These are phyloP conservation scores for Pythium biforme DNA, from an alignment of 352 stramenopile genomes.

Conservation along the genomic window DNA sequence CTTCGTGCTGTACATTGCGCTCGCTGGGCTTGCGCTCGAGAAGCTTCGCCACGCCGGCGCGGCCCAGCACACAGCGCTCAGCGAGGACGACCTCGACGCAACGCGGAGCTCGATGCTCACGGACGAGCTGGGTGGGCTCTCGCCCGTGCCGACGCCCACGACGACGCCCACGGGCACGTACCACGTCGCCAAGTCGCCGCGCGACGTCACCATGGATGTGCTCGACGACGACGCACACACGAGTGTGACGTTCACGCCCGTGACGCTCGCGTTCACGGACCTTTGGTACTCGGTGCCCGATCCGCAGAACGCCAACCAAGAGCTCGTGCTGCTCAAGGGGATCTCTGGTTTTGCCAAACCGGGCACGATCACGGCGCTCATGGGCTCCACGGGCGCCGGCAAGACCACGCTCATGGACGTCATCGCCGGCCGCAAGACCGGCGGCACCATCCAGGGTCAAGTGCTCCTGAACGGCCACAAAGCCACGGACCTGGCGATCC, in stretches of 20 bases:
- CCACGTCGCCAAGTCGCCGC: not conserved
- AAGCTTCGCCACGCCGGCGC: slow-evolving; percentile 19
- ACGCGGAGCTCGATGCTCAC: not conserved
- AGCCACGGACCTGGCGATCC: not conserved
- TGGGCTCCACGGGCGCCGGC: slow-evolving; percentile 72
- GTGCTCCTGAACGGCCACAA: slow-evolving; percentile 6
- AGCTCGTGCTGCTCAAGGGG: not conserved
- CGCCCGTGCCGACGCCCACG: not conserved
- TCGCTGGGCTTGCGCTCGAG: slow-evolving; percentile 27
- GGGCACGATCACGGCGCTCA: slow-evolving; percentile 59
- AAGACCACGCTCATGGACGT: slow-evolving; percentile 96
- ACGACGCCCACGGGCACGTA: too few relatives aligned
- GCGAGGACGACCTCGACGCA: not conserved
- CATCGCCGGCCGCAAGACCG: slow-evolving; percentile 91
- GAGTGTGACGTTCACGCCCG: slow-evolving; percentile 12
- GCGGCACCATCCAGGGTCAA: slow-evolving; percentile 54
- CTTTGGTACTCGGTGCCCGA: slow-evolving; percentile 4
- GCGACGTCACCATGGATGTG: not conserved
- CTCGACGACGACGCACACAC: not conserved
- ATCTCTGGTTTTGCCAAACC: slow-evolving; percentile 24
- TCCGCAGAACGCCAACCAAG: not conserved
- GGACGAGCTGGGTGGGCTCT: slow-evolving; percentile 23
- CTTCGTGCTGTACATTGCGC: slow-evolving; percentile 25
- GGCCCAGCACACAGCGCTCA: not conserved
- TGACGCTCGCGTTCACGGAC: not conserved